Percentiles rank a stretch among this genome's conserved stretches.
Conservation (phyloP, 2,329 filamentous ascomycete genomes). For the Claviceps maximensis region DNA sequence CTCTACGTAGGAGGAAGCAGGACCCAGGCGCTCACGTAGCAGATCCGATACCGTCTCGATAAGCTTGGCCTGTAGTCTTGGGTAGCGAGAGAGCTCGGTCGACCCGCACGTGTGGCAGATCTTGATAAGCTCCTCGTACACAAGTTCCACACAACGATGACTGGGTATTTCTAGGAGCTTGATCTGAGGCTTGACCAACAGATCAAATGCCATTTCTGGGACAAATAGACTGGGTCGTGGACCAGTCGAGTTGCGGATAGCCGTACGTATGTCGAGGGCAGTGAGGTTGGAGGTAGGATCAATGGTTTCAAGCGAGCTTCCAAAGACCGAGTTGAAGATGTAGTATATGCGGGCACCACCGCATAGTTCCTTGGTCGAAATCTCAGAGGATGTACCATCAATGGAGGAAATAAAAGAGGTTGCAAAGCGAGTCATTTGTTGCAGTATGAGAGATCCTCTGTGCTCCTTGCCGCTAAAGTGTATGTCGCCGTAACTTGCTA, state of each 20-base stretch:
- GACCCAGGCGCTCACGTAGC: slow-evolving; percentile 79
- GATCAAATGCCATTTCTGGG: slow-evolving; percentile 91
- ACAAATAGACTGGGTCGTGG: slow-evolving; percentile 93
- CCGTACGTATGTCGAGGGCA: slow-evolving; percentile 86
- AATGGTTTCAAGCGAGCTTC: slow-evolving; percentile 88
- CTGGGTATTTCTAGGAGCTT: slow-evolving; percentile 90
- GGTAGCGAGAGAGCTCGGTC: slow-evolving; percentile 82
- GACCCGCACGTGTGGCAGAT: slow-evolving; percentile 98
- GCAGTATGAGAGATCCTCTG: slow-evolving; percentile 82
- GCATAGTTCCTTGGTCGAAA: slow-evolving; percentile 95
- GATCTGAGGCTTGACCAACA: slow-evolving; percentile 96
- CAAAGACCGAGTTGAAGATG: slow-evolving; percentile 98
- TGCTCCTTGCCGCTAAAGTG: slow-evolving; percentile 97
- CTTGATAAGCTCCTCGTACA: slow-evolving; percentile 98
- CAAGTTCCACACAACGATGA: slow-evolving; percentile 91
- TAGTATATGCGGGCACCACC: slow-evolving; percentile 95
- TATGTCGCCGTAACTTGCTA: slow-evolving; percentile 95
- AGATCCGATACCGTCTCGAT: slow-evolving; percentile 98
- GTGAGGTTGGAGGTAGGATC: slow-evolving; percentile 94
- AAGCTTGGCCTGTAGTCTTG: slow-evolving; percentile 85
- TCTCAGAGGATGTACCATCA: slow-evolving; percentile 95
- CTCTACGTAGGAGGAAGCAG: slow-evolving; percentile 82
- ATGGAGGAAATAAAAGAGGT: slow-evolving; percentile 98
- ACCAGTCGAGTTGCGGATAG: slow-evolving; percentile 94
- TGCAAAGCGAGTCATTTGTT: slow-evolving; percentile 96